phyloP scores from a whole-genome alignment of 1,284 basidiomycete genomes.

The Austroboletus olivaceoglutinosus region DNA sequence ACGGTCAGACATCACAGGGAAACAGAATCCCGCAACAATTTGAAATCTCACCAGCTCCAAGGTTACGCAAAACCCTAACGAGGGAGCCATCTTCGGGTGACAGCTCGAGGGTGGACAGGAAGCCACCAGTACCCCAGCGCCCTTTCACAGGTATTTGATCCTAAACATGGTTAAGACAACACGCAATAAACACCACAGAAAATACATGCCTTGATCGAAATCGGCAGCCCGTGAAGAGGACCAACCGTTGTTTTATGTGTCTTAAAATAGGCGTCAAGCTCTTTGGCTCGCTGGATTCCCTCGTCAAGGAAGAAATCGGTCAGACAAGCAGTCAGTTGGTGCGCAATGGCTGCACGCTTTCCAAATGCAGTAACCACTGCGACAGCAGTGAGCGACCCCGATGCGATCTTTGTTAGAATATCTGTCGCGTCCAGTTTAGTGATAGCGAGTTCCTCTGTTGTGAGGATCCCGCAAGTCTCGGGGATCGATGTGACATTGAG shows the following conservation, averaged over 20 bases:
- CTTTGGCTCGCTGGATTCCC: conserved; percentile 38
- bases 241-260: conserved; percentile 39
- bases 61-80: conserved; percentile 27
- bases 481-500: conserved; percentile 34
- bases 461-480: conserved; percentile 40
- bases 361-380: conserved; percentile 29
- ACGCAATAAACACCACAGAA: no score
- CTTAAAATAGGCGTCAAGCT: conserved; percentile 40
- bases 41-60: conserved; percentile 32
- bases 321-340: conserved; percentile 28
- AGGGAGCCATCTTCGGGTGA: conserved; percentile 28
- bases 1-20: neutral
- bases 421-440: conserved; percentile 38
- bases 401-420: conserved; percentile 20
- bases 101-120: conserved; percentile 23
- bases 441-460: conserved; percentile 40
- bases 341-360: conserved; percentile 31
- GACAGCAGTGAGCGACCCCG: conserved; percentile 24
- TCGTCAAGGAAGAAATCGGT: conserved; percentile 32
- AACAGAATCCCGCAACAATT: no score
- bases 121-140: conserved; percentile 45
- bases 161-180: conserved; percentile 20
- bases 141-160: conserved; percentile 40
- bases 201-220: conserved; percentile 41
- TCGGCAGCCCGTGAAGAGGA: conserved; percentile 50